A percentile compares a stretch with the other conserved stretches of the same genome.
These are phyloP conservation scores for Lactarius deliciosus DNA, from an alignment of 768 basidiomycete species.

Conservation along the genomic window DNA sequence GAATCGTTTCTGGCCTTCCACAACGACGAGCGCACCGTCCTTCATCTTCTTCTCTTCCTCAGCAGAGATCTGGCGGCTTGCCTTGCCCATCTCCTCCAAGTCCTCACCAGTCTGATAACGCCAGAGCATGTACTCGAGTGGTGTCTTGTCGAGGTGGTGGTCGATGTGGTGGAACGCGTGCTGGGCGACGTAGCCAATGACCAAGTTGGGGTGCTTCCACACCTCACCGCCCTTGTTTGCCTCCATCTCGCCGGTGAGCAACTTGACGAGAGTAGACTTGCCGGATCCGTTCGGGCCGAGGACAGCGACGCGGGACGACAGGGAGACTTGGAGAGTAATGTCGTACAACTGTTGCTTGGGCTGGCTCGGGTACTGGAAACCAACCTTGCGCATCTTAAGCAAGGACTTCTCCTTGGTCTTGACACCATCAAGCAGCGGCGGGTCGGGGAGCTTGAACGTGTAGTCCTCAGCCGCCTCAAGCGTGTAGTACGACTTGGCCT, in stretches of 20 bases:
- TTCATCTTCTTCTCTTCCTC: slow-evolving; percentile 96
- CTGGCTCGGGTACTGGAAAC: slow-evolving; percentile 92
- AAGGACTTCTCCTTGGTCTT: slow-evolving; percentile 99
- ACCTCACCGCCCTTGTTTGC: slow-evolving; percentile 94
- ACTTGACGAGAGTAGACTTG: slow-evolving; percentile 95
- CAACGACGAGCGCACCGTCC: slow-evolving; percentile 80
- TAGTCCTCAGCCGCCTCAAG: slow-evolving; percentile 96
- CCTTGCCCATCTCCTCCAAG: slow-evolving; percentile 95
- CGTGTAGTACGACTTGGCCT: slow-evolving; percentile 97
- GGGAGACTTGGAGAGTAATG: slow-evolving; percentile 94
- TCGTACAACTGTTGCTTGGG: slow-evolving; percentile 88
- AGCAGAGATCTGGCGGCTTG: slow-evolving; percentile 79
- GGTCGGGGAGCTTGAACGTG: slow-evolving; percentile 97
- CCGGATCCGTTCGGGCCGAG: slow-evolving; percentile 99
- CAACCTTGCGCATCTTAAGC: slow-evolving; percentile 96
- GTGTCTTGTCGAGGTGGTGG: slow-evolving; percentile 97
- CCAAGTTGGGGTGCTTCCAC: slow-evolving; percentile 99
- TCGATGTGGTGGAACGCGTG: slow-evolving; percentile 99
- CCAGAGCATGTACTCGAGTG: slow-evolving; percentile 99
- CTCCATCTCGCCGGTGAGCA: slow-evolving; percentile 96
- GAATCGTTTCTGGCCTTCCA: slow-evolving; percentile 92
- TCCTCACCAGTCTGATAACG: slow-evolving; percentile 99
- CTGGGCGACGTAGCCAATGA: slow-evolving; percentile 98
- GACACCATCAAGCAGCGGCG: slow-evolving; percentile 97
- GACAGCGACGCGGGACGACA: slow-evolving; percentile 97